Percentiles rank a stretch among this genome's conserved stretches.
Conservation (phyloP, 2,329 filamentous ascomycete genomes). For the Nemania serpens region DNA sequence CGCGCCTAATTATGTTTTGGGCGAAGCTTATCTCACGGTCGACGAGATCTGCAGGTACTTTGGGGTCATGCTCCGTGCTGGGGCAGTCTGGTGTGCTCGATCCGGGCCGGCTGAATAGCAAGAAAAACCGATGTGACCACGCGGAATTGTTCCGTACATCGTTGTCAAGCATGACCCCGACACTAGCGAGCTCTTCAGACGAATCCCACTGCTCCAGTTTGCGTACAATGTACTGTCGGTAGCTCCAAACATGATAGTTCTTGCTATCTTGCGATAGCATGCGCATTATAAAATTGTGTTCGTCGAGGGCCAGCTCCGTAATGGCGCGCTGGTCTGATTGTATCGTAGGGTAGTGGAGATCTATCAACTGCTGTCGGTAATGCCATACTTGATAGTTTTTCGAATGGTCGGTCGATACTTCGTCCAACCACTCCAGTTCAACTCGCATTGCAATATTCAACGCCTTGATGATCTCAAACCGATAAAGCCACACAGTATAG, state of each 20-base stretch:
- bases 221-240: constrained; percentile 73
- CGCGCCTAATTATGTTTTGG: constrained; percentile 72
- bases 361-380: constrained; percentile 68
- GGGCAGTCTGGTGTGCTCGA: constrained; percentile 52
- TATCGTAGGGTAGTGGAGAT: constrained; percentile 63
- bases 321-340: constrained; percentile 36
- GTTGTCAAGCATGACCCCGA: constrained; percentile 72
- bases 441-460: constrained; percentile 67
- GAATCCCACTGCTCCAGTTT: constrained; percentile 62
- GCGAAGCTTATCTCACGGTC: constrained; percentile 78
- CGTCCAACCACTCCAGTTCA: constrained; percentile 86
- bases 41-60: constrained; percentile 65
- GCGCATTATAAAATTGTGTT: constrained; percentile 73
- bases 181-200: constrained; percentile 69
- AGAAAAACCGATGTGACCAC: constrained; percentile 95
- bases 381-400: constrained; percentile 99
- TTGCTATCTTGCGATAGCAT: constrained; percentile 90
- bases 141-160: constrained; percentile 96
- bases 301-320: constrained; percentile 63
- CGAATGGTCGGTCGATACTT: constrained; percentile 78
- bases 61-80: constrained; percentile 57
- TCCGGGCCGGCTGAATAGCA: constrained; percentile 74
- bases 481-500: constrained; percentile 98
- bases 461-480: constrained; percentile 75
- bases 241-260: constrained; percentile 99